Conservation (phyloP, 2,329 filamentous ascomycete genomes). For the Scolecobasidium constrictum region DNA sequence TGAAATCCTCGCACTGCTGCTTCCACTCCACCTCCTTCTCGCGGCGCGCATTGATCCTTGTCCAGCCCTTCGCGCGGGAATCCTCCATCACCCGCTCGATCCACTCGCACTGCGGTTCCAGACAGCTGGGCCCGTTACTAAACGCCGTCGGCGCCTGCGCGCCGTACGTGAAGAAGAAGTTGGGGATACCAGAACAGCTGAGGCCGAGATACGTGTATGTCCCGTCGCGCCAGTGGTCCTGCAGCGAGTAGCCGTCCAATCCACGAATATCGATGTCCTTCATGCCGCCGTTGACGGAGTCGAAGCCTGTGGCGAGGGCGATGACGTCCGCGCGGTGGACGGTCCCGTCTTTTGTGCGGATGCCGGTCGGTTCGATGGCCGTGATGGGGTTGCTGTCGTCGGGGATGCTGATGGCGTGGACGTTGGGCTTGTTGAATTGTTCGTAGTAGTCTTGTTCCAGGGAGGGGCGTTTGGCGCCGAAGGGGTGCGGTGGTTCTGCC, state of each 20-base stretch:
- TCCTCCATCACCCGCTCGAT: constrained; percentile 23
- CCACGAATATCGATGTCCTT: constrained; percentile 4
- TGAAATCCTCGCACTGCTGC: not conserved
- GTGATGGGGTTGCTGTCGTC: constrained; percentile 30
- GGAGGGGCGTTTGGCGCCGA: constrained; percentile 35
- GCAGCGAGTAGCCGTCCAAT: not conserved
- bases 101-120: constrained; percentile 36
- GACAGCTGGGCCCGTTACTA: constrained; percentile 40
- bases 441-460: constrained; percentile 39
- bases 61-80: constrained; percentile 10
- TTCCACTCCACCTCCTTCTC: constrained; percentile 16
- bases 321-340: constrained; percentile 33
- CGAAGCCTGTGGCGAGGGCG: constrained; percentile 35
- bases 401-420: constrained; percentile 32
- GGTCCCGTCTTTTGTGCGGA: constrained; percentile 29
- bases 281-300: constrained; percentile 4
- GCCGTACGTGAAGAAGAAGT: constrained; percentile 26
- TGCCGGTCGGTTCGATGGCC: constrained; percentile 26
- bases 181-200: constrained; percentile 1
- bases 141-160: constrained; percentile 29
- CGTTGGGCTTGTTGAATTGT: constrained; percentile 30
- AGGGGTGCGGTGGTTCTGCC: constrained; percentile 31
- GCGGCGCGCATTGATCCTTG: constrained; percentile 32
- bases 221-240: not conserved
- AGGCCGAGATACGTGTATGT: constrained; percentile 5